Evolutionary conservation across 768 basidiomycete genomes (phyloP), one percentile per base, ranked within the genome.

Genomic region (Agaricus blazei): DNA sequence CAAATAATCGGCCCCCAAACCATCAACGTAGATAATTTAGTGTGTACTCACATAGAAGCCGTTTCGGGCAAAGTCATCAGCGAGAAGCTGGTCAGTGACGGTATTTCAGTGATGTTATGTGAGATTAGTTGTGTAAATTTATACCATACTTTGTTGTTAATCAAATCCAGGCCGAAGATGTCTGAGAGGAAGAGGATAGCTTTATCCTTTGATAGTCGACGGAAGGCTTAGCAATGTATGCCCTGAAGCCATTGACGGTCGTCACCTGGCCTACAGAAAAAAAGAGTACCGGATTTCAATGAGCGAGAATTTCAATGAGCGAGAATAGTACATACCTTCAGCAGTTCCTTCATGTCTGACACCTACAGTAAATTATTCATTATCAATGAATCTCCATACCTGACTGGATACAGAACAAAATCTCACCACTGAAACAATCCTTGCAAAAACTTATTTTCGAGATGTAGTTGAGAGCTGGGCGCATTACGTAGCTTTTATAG

Each of bases 181-280:
- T 83, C 85, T 3, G 79, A 53, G 24, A 85, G 64, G 70, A 72
- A 80, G 26, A 86, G 72, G 47, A 86, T 52, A 27, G 75, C 80
- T 64, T 83, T 85, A 60, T 78, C 73, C 66, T 81, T 79, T 51
- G 76, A 56, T 80, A 82, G 40, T 77, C 75, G 2, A 60, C 60
- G 0, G 72, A 63, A 12, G 84, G 85, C 1, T 77, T 81, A 0
- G 79, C 77, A 49, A 83, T 71, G 57, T 87, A 86, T 58, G 68
- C 71, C 7, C 68, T 63, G 47, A 83, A 71, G 3, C 80, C 82
- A 27, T 66, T 72, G 54, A 85, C 72, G 26, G 62, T 58, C 58
- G 80, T 76, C 61, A 70, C 65, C 62, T 72, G 73, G 29, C 83
- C 83, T 84, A 54, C 14, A 46, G 43, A 19, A 19, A 29, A 23